A percentile compares a stretch with the other conserved stretches of the same genome.
These are phyloP conservation scores for Paspalum notatum DNA, from an alignment of 176 grass and related monocot genomes.

Conservation along the genomic window DNA sequence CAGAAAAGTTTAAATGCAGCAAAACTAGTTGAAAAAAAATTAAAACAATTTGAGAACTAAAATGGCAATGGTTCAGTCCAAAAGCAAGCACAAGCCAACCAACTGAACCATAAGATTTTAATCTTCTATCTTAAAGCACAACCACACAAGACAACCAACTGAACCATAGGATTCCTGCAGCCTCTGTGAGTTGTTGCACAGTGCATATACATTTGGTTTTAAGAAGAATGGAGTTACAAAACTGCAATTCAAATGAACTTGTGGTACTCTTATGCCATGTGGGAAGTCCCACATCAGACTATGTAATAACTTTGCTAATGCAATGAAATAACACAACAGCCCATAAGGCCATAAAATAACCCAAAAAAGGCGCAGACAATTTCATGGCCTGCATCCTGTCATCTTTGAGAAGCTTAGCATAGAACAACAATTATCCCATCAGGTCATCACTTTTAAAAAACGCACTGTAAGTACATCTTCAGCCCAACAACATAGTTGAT, in stretches of 20 bases:
- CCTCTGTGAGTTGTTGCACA: background rate
- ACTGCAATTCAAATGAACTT: constrained; percentile 13
- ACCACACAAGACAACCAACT: too few relatives aligned
- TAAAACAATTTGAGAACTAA: background rate
- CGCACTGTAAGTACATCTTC: background rate
- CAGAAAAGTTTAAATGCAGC: constrained; percentile 1
- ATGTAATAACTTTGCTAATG: background rate
- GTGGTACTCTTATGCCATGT: background rate
- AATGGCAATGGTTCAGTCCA: background rate
- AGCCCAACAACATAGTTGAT: background rate
- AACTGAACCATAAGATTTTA: background rate
- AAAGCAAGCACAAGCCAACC: background rate
- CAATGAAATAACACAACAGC: background rate
- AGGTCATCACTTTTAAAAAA: background rate
- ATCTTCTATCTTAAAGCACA: constrained; percentile 1
- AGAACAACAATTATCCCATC: background rate
- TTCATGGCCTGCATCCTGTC: background rate
- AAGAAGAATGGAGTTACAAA: background rate
- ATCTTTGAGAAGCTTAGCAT: background rate
- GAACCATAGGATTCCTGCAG: background rate
- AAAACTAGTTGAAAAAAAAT: background rate
- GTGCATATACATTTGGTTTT: background rate
- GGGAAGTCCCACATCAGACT: background rate
- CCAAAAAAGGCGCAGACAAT: background rate
- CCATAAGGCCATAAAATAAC: background rate